Base-by-base conservation (phyloP, 495 filamentous ascomycete species). In the Aspergillus incahuasiensis region DNA sequence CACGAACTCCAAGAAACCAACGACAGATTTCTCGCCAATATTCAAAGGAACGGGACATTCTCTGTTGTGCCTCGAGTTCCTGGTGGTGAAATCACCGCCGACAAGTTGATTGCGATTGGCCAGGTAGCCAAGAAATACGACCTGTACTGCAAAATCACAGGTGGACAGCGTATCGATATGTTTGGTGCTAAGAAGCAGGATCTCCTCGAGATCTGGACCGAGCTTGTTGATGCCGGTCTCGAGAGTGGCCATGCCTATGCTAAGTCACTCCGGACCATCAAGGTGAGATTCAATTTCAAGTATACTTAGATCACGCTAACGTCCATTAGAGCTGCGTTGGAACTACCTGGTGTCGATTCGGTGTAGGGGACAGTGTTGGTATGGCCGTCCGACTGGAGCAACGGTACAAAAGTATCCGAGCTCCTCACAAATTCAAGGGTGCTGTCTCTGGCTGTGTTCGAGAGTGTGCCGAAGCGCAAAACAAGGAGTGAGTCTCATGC, bases 161-260 rank as follows among this genome's bases (percentile, higher is more conserved):
- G 92, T 49, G 92, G 88, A 1, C 92, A 97, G 71, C 82, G 92
- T 41, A 96, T 96, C 64, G 92, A 97, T 66, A 87, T 96, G 89
- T 96, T 95, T 60, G 91, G 92, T 8, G 92, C 92, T 0, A 86
- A 85, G 74, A 96, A 96, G 71, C 89, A 95, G 60, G 92, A 97
- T 74, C 76, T 97, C 32, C 76, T 90, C 34, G 78, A 79, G n/a
- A 97, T 97, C 62, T 97, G 92, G 92, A 84, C 82, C 6, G 82
- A 81, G 55, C 79, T 97, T 8, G 83, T 96, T 21, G 83, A 90
- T 57, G 92, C 85, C 7, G 92, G 92, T n/a, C 89, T 96, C 88
- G 92, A 97, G 70, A 90, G 85, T 66, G 92, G 92, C 0, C 91
- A 97, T 65, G 92, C 91, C 2, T 97, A 97, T 66, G 92, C 90